phyloP scores from a whole-genome alignment of 2,329 filamentous ascomycete genomes.

The Exophiala phaeomuriformis region DNA sequence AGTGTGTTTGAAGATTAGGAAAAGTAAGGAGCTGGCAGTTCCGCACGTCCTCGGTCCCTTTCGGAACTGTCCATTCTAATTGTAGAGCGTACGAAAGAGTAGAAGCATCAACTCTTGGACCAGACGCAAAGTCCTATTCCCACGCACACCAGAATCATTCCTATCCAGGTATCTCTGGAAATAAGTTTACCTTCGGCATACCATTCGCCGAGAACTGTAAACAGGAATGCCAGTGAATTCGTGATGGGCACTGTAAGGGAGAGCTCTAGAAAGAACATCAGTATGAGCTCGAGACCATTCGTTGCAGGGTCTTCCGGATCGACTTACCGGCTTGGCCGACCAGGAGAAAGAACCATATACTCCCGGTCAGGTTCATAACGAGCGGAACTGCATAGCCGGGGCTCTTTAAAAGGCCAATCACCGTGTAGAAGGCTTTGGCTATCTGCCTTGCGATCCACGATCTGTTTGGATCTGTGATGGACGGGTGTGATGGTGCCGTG shows the following conservation, averaged over 20 bases:
- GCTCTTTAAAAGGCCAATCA: constrained; percentile 68
- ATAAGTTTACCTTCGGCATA: constrained; percentile 90
- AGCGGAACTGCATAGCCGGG: constrained; percentile 80
- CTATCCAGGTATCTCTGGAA: constrained; percentile 72
- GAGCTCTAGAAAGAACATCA: constrained; percentile 54
- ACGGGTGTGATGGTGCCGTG: constrained; percentile 46
- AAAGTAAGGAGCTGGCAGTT: too few species aligned
- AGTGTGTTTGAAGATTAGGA: neutral
- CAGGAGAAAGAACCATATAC: constrained; percentile 91
- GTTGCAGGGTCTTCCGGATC: neutral
- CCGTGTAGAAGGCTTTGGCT: constrained; percentile 62
- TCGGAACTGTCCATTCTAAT: too few species aligned
- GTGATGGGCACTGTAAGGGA: constrained; percentile 92
- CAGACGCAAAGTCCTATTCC: constrained; percentile 82
- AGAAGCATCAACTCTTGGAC: constrained; percentile 32
- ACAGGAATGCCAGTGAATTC: constrained; percentile 90
- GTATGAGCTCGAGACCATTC: neutral
- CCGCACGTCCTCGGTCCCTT: too few species aligned
- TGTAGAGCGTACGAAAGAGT: neutral
- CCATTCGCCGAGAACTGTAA: constrained; percentile 92
- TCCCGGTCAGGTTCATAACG: constrained; percentile 81
- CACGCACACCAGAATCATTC: constrained; percentile 68
- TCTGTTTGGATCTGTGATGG: constrained; percentile 31
- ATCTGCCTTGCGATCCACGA: constrained; percentile 58
- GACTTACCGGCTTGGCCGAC: constrained; percentile 81